Evolutionary conservation across 441 rosid genomes (phyloP), one percentile per base, ranked within the genome.

Genomic region (Populus tomentosa): DNA sequence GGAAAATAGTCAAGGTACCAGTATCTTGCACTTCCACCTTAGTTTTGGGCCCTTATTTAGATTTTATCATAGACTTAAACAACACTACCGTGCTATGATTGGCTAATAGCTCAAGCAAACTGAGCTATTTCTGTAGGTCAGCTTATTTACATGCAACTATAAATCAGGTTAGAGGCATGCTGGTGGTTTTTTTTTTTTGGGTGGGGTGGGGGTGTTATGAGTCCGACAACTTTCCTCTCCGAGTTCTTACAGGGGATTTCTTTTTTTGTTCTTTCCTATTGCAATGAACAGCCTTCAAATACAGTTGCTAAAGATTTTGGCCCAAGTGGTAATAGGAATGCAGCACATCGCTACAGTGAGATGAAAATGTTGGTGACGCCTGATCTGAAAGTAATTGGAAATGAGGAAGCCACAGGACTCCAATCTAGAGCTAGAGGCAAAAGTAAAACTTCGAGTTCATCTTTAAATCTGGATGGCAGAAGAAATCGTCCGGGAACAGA

Each of bases 1-100:
- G 77, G 67, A 75, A 70, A 72, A 69, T 42, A 78, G 70, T 80
- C 36, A 80, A 85, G 84, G 87, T 86, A 80, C 79, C 24, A n/a
- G 67, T 75, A 21, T 68, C 73, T 78, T 8, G 65, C 75, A 56
- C 53, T 24, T 73, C 65, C 71, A 20, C 26, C 76, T 21, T 23
- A 53, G 67, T 75, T 36, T 74, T 33, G 38, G 24, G 35, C 35
- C 40, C 26, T 50, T 59, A 64, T 40, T 26, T 67, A 69, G 63
- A 53, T 42, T 50, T 3, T 69, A 13, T 46, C 32, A 62, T 68
- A 26, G 71, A 40, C 18, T 3, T 66, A 50, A 66, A 30, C 71
- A 53, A 73, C 40, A 33, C 32, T n/a, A 40, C 24, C 70, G 36
- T 67, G 56, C 9, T 67, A 36, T 63, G 30, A 56, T 74, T 33